Evolutionary conservation across 495 filamentous ascomycete genomes (phyloP).

Genomic region (Cenococcum geophilum): DNA sequence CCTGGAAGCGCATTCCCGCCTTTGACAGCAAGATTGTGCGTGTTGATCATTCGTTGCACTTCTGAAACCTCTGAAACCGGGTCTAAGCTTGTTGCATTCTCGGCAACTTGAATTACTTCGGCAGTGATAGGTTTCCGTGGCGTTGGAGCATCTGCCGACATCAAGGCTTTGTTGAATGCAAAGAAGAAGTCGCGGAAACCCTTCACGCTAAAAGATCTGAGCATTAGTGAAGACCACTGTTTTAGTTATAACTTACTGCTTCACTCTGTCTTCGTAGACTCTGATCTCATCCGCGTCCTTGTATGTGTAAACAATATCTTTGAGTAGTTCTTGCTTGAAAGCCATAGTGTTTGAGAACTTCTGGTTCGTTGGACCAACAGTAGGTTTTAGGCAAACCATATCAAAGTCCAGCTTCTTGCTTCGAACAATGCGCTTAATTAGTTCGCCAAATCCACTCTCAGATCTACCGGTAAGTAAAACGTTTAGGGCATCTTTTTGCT

Average conservation of each 20-base stretch:
- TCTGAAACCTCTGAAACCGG: constrained; percentile 77
- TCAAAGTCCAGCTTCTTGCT: constrained; percentile 82
- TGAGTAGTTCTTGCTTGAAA: constrained; percentile 82
- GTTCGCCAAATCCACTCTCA: constrained; percentile 65
- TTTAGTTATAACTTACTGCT: constrained; percentile 47
- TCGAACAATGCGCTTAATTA: constrained; percentile 75
- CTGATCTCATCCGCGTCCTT: constrained; percentile 71
- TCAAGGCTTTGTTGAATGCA: constrained; percentile 57
- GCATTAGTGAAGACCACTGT: not conserved
- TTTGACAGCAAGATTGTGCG: constrained; percentile 60
- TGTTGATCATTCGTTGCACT: constrained; percentile 82
- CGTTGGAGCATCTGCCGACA: constrained; percentile 30
- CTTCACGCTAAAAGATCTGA: constrained; percentile 46
- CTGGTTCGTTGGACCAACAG: constrained; percentile 69
- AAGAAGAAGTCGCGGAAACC: constrained; percentile 77
- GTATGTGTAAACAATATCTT: constrained; percentile 78
- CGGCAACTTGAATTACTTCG: constrained; percentile 84
- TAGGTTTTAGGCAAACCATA: constrained; percentile 81
- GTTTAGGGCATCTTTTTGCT: constrained; percentile 80
- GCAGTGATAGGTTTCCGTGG: constrained; percentile 57
- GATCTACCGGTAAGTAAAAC: constrained; percentile 86
- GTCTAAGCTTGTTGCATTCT: constrained; percentile 67
- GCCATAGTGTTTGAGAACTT: constrained; percentile 69
- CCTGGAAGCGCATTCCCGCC: constrained; percentile 37
- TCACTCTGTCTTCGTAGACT: constrained; percentile 59